Conservation (phyloP, 495 filamentous ascomycete species). For the Bathelium albidoporum region DNA sequence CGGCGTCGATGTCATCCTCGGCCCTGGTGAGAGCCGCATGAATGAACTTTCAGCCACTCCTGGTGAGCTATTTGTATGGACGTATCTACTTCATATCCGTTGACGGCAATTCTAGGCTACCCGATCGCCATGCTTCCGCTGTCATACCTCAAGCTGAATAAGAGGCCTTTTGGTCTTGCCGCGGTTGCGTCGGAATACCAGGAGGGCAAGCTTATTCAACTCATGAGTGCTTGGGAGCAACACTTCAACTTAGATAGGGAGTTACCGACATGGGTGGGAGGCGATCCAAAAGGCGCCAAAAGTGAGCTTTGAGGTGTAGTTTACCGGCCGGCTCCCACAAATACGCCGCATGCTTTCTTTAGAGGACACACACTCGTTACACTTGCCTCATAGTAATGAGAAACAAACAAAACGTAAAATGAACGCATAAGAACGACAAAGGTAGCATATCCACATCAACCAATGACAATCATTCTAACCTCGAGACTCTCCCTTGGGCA, state of each 20-base stretch:
- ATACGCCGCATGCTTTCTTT: neutral
- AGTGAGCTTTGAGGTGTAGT: neutral
- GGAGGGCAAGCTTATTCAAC: slow-evolving; percentile 20
- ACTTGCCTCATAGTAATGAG: neutral
- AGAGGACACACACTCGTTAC: neutral
- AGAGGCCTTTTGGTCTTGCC: slow-evolving; percentile 22
- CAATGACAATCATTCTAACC: neutral
- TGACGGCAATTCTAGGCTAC: slow-evolving; percentile 15
- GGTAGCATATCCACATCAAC: neutral
- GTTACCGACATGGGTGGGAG: neutral
- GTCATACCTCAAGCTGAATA: slow-evolving; percentile 19
- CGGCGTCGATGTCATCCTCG: slow-evolving; percentile 19
- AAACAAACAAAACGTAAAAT: neutral
- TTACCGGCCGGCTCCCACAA: neutral
- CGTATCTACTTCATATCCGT: neutral
- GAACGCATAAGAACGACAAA: slow-evolving; percentile 13
- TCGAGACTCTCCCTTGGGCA: neutral
- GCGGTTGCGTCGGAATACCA: slow-evolving; percentile 17
- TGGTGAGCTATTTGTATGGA: slow-evolving; percentile 2
- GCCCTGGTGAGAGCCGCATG: slow-evolving; percentile 21
- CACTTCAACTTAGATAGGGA: neutral
- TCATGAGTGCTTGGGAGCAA: slow-evolving; percentile 21
- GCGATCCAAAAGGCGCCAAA: slow-evolving; percentile 7
- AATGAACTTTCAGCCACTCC: slow-evolving; percentile 21
- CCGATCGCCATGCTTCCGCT: slow-evolving; percentile 22